These are phyloP conservation scores for Aspergillus hortae DNA, from an alignment of 2,329 filamentous ascomycete species.

Conservation along the genomic window DNA sequence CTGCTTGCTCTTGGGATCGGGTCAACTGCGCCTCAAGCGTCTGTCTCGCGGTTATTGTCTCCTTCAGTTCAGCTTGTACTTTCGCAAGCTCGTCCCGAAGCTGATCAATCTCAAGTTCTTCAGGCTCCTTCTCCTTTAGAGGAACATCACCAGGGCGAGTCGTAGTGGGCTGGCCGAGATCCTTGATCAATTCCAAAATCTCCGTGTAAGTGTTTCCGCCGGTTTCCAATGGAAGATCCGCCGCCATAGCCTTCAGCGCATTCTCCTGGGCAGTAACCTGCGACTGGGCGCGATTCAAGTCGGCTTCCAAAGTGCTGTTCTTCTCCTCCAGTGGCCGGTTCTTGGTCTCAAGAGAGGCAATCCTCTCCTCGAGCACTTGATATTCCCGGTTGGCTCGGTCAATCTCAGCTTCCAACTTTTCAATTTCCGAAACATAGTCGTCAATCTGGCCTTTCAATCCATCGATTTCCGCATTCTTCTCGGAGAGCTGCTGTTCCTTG, in stretches of 20 bases:
- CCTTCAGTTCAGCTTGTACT: constrained; percentile 28
- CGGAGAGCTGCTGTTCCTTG: constrained; percentile 32
- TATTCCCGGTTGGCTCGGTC: constrained; percentile 31
- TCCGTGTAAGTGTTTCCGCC: constrained; percentile 36
- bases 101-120: constrained; percentile 19
- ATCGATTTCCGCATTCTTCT: constrained; percentile 37
- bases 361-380: constrained; percentile 30
- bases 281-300: constrained; percentile 32
- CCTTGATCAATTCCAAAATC: constrained; percentile 38
- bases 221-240: constrained; percentile 30
- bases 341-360: constrained; percentile 31
- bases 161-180: constrained; percentile 23
- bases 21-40: constrained; percentile 33
- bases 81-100: constrained; percentile 27
- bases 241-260: constrained; percentile 35
- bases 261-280: constrained; percentile 36
- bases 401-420: constrained; percentile 33
- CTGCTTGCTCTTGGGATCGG: constrained; percentile 33
- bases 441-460: constrained; percentile 33
- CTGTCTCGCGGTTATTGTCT: constrained; percentile 24
- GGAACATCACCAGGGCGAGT: constrained; percentile 11
- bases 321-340: constrained; percentile 37
- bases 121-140: constrained; percentile 15
- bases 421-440: constrained; percentile 31
- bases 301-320: constrained; percentile 33